Base-by-base conservation (phyloP, 805 yeast species). In the Lipomyces mesembrius region DNA sequence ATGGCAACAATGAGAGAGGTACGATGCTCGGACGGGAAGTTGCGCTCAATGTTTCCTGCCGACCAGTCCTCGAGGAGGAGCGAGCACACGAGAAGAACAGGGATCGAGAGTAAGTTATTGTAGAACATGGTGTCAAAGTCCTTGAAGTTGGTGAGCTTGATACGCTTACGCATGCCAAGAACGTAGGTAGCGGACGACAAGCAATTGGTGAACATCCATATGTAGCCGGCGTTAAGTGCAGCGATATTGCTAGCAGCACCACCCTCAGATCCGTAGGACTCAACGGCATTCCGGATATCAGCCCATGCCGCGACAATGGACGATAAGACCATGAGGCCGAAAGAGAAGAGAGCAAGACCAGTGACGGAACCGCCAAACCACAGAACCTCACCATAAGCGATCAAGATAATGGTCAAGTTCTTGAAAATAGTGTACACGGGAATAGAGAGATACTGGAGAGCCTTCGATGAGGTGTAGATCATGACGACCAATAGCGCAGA, bases 351-450 rank as follows among this genome's bases (percentile, higher is more conserved):
- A 58, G 96, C 92, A 95, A 93, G 88, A 51, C 93, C 79, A 62
- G 97, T 88, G 74, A 94, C 97, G 69, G 83, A 80, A 71, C 98
- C 98, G 69, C 97, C 97, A 75, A 94, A 95, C 96, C 97, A 94
- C 69, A 95, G 74, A 46, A 94, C 98, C 82, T 95, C 99, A 82
- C 98, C 98, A 78, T 95, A 95, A 46, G 99, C 98, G 78, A 95
- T 95, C 77, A 95, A 83, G 73, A 95, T 94, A 77, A 95, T 95
- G 69, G 99, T 94, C 80, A 95, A 86, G 81, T 95, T 95, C 85
- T 95, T 95, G 89, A 95, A 95, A 74, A 95, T 94, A 72, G 99
- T 95, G 84, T 92, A 95, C 66, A 95, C 97, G 62, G 99, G 99
- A 67, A 95, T 93, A 61, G 94, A 83, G 77, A 95, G 86, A 81